phyloP scores from a whole-genome alignment of 108 stramenopile species.

The Nitzschia sp. region DNA sequence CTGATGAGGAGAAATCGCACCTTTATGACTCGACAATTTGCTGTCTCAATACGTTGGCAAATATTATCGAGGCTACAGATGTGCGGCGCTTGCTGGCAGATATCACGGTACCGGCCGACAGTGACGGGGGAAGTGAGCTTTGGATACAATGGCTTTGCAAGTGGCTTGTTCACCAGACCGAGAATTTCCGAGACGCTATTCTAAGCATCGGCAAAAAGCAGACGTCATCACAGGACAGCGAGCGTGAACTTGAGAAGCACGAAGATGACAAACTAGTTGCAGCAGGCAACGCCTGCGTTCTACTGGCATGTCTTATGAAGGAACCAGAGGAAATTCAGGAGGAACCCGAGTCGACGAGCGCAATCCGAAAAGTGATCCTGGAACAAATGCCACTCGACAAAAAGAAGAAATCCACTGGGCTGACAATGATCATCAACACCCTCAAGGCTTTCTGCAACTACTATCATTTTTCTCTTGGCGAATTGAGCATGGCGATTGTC shows the following conservation, averaged over 20 bases:
- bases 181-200: conserved; percentile 57
- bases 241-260: conserved; percentile 40
- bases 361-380: conserved; percentile 49
- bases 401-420: conserved; percentile 42
- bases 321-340: conserved; percentile 28
- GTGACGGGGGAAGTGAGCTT: background rate
- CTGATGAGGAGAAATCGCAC: conserved; percentile 30
- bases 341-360: conserved; percentile 19
- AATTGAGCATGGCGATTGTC: conserved; percentile 76
- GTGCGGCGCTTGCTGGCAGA: conserved; percentile 22
- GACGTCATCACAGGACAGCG: background rate
- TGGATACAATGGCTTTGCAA: conserved; percentile 66
- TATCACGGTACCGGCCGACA: conserved; percentile 4
- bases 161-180: conserved; percentile 68
- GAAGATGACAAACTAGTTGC: conserved; percentile 75
- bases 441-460: conserved; percentile 87
- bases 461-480: conserved; percentile 77
- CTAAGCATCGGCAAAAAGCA: conserved; percentile 49
- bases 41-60: conserved; percentile 80
- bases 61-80: conserved; percentile 62
- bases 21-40: conserved; percentile 67
- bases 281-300: conserved; percentile 82
- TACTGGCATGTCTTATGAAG: conserved; percentile 74
- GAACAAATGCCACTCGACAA: conserved; percentile 52
- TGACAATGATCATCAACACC: conserved; percentile 70